Evolutionary conservation across 305 asterid species (phyloP).

Genomic region (Petunia hybrid): DNA sequence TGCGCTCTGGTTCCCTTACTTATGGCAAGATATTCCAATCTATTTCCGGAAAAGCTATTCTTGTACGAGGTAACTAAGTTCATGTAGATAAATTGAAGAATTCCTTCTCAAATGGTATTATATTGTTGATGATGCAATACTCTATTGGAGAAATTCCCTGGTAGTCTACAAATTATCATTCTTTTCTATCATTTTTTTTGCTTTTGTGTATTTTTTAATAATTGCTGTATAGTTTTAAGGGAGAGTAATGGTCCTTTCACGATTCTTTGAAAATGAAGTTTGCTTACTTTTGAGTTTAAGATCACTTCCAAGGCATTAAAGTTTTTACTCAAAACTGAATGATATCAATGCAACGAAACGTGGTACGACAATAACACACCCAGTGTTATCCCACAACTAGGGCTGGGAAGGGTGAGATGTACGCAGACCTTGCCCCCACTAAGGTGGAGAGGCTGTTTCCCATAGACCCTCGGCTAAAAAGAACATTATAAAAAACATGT

Average conservation of each 20-base stretch:
- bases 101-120: constrained; percentile 3
- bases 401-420: too few relatives aligned
- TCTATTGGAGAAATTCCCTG: constrained; percentile 13
- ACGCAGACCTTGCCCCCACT: too few relatives aligned
- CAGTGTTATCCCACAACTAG: too few relatives aligned
- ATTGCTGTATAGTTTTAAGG: constrained; percentile 4
- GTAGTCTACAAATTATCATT: not conserved
- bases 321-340: constrained; percentile 23
- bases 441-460: too few relatives aligned
- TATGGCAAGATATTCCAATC: constrained; percentile 81
- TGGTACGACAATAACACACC: too few relatives aligned
- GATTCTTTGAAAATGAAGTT: not conserved
- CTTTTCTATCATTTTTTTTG: not conserved
- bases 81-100: not conserved
- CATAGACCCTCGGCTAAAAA: too few relatives aligned
- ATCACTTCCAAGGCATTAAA: constrained; percentile 15
- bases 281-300: not conserved
- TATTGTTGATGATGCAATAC: constrained; percentile 13
- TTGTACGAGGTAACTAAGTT: constrained; percentile 67
- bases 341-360: not conserved
- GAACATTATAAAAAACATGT: too few relatives aligned
- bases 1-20: constrained; percentile 88
- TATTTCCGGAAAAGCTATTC: constrained; percentile 81
- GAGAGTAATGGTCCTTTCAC: constrained; percentile 11
- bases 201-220: too few relatives aligned